Percentiles rank a stretch among this genome's conserved stretches.
phyloP scores from a whole-genome alignment of 345 rosid species.

The Corchorus olitorius region DNA sequence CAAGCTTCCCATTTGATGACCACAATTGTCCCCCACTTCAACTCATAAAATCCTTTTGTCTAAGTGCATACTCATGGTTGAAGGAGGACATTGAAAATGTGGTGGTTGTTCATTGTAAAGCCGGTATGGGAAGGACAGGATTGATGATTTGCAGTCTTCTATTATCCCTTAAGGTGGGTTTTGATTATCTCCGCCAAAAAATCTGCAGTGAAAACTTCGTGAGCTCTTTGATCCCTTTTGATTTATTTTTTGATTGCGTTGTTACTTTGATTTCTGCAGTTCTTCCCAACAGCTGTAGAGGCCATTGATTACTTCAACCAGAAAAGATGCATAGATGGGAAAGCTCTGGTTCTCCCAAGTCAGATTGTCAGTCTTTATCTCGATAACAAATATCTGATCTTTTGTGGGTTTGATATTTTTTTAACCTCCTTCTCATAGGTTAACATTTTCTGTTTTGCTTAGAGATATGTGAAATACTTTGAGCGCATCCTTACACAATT shows the following conservation, averaged over 20 bases:
- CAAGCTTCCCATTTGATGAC: slow-evolving; percentile 92
- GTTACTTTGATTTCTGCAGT: slow-evolving; percentile 48
- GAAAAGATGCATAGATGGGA: slow-evolving; percentile 89
- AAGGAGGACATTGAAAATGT: slow-evolving; percentile 96
- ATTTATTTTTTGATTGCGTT: slow-evolving; percentile 18
- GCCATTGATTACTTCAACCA: slow-evolving; percentile 85
- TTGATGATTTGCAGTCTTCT: slow-evolving; percentile 96
- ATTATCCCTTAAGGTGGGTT: slow-evolving; percentile 69
- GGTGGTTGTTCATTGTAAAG: slow-evolving; percentile 96
- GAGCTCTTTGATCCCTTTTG: not conserved
- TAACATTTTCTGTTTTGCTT: slow-evolving; percentile 21
- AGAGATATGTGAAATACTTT: slow-evolving; percentile 89
- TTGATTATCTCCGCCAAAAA: slow-evolving; percentile 1
- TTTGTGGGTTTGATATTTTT: slow-evolving; percentile 11
- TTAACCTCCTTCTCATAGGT: slow-evolving; percentile 22
- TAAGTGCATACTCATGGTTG: slow-evolving; percentile 94
- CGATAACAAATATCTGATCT: slow-evolving; percentile 16
- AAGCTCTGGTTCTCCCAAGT: slow-evolving; percentile 93
- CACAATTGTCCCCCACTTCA: slow-evolving; percentile 96
- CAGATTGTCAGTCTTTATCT: slow-evolving; percentile 74
- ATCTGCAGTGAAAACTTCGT: slow-evolving; percentile 6
- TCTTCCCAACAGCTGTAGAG: slow-evolving; percentile 89
- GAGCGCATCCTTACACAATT: slow-evolving; percentile 54
- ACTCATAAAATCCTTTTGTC: slow-evolving; percentile 82
- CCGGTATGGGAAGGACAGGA: slow-evolving; percentile 96